Conservation (phyloP, 306 rosid genomes). For the Medicago lupulina region DNA sequence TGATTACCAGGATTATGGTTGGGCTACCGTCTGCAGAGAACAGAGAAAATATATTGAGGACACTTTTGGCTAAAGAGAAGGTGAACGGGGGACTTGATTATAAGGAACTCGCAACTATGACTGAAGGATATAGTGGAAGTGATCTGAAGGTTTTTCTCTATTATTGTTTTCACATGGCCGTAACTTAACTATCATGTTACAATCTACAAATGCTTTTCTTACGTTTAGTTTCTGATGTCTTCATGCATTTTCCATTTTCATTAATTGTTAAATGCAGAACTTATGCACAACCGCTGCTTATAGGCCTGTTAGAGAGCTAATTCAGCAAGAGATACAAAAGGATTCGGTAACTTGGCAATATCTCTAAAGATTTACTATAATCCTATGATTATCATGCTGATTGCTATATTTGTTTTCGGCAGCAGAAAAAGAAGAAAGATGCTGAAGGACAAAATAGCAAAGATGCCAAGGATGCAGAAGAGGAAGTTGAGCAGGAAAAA, state of each 20-base stretch:
- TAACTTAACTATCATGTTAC: neutral
- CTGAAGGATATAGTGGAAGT: constrained; percentile 94
- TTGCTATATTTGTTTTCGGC: neutral
- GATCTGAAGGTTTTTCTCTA: constrained; percentile 74
- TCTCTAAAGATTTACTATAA: neutral
- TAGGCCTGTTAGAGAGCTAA: constrained; percentile 87
- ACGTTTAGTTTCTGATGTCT: constrained; percentile 32
- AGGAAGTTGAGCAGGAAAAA: constrained; percentile 54
- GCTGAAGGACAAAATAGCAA: constrained; percentile 37
- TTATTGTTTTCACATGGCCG: constrained; percentile 4
- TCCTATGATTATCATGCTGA: constrained; percentile 22
- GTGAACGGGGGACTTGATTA: constrained; percentile 64
- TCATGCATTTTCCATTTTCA: constrained; percentile 31
- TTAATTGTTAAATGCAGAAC: constrained; percentile 58
- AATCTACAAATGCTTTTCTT: neutral
- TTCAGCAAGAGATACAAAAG: constrained; percentile 74
- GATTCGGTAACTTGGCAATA: constrained; percentile 54
- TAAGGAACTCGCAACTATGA: constrained; percentile 78
- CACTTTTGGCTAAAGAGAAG: constrained; percentile 77
- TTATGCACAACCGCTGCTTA: constrained; percentile 93
- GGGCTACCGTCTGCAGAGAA: constrained; percentile 78
- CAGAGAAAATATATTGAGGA: constrained; percentile 79
- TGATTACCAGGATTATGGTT: constrained; percentile 79
- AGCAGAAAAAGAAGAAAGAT: constrained; percentile 67
- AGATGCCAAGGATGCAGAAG: constrained; percentile 37